These are phyloP conservation scores for Scheffersomyces quercinus DNA, from an alignment of 1,139 yeast species.

Conservation along the genomic window DNA sequence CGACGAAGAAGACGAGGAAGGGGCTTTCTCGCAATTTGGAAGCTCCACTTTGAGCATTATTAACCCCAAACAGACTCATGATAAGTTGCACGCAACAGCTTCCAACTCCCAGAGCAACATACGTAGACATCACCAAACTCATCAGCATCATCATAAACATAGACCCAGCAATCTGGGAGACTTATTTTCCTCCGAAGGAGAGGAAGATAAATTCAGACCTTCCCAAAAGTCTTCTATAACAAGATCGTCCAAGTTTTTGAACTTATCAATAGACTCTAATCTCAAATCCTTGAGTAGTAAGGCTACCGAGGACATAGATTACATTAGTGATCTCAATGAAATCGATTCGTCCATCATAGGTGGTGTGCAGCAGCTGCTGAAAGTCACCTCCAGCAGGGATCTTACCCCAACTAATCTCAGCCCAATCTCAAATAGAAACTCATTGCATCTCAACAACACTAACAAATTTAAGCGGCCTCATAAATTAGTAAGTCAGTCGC, in stretches of 20 bases:
- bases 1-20: constrained; percentile 2
- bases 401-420: constrained; percentile 20
- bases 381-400: constrained; percentile 10
- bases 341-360: constrained; percentile 21
- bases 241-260: constrained; percentile 48
- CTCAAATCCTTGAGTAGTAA: constrained; percentile 12
- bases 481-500: constrained; percentile 46
- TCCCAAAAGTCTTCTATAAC: constrained; percentile 34
- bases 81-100: too few species aligned
- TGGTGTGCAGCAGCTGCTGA: constrained; percentile 2
- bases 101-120: too few species aligned
- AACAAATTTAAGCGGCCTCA: constrained; percentile 52
- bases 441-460: constrained; percentile 11
- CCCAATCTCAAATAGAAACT: constrained; percentile 16
- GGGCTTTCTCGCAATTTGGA: background rate
- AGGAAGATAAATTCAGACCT: constrained; percentile 20
- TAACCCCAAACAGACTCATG: background rate
- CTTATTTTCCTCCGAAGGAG: constrained; percentile 10
- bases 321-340: constrained; percentile 31
- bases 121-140: background rate
- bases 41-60: background rate
- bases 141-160: constrained; percentile 2
- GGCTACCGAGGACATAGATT: constrained; percentile 22
- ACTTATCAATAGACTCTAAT: constrained; percentile 44
- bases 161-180: constrained; percentile 3